Conservation (phyloP, 208 protist species). For the Trypanosoma grayi region DNA sequence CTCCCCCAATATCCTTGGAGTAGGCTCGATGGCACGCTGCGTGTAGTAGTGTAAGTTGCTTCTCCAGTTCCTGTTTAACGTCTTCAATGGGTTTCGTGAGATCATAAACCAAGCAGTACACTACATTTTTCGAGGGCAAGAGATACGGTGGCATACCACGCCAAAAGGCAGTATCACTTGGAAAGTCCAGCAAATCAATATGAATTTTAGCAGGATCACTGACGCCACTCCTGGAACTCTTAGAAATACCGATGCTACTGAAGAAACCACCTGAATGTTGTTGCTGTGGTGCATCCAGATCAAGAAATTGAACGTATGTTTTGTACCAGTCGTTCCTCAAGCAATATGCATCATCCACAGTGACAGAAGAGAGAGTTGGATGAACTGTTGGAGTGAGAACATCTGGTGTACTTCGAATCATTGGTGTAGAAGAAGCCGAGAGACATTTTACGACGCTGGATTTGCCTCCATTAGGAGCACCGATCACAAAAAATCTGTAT, state of each 20-base stretch:
- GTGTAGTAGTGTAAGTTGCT: conserved; percentile 24
- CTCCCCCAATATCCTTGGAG: conserved; percentile 20
- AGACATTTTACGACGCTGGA: conserved; percentile 24
- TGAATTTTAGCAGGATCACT: conserved; percentile 27
- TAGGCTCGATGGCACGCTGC: conserved; percentile 24
- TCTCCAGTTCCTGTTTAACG: conserved; percentile 24
- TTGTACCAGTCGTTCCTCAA: conserved; percentile 23
- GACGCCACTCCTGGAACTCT: conserved; percentile 22
- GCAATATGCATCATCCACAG: conserved; percentile 23
- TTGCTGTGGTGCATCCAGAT: conserved; percentile 24
- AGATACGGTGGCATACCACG: conserved; percentile 19
- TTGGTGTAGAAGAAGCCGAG: conserved; percentile 11
- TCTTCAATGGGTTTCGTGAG: conserved; percentile 27
- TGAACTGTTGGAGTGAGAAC: conserved; percentile 28
- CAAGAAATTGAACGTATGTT: conserved; percentile 26
- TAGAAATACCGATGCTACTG: conserved; percentile 21
- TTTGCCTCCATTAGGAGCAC: conserved; percentile 18
- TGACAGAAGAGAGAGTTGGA: conserved; percentile 10
- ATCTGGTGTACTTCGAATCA: conserved; percentile 25
- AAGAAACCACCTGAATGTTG: conserved; percentile 21
- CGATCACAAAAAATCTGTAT: conserved; percentile 26
- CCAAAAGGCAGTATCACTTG: conserved; percentile 19
- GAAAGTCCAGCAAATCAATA: conserved; percentile 29
- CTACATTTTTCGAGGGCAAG: conserved; percentile 20
- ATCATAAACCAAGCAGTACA: conserved; percentile 28